phyloP scores from a whole-genome alignment of 495 filamentous ascomycete species.

The Penicillium longicatenatum region DNA sequence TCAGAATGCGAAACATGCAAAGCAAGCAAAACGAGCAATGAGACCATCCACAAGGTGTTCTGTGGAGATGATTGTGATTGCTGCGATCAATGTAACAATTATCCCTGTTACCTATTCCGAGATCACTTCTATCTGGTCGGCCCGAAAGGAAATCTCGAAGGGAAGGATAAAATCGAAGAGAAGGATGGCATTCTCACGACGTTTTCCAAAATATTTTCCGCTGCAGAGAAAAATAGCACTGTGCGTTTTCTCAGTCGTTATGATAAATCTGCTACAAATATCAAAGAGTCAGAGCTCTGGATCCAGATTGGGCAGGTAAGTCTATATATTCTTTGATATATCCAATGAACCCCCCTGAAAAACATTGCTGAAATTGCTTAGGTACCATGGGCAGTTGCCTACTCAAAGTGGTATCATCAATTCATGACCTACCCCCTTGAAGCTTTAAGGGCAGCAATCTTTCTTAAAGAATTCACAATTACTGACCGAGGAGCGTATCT shows the following conservation, averaged over 20 bases:
- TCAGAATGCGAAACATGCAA: too few species aligned
- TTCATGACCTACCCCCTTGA: slow-evolving; percentile 46
- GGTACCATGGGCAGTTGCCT: slow-evolving; percentile 39
- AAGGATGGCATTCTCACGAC: slow-evolving; percentile 26
- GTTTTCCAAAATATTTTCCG: slow-evolving; percentile 32
- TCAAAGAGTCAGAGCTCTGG: slow-evolving; percentile 50
- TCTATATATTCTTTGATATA: too few species aligned
- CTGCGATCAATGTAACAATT: too few species aligned
- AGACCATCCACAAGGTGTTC: too few species aligned
- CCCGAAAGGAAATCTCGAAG: slow-evolving; percentile 35
- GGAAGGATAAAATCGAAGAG: slow-evolving; percentile 8
- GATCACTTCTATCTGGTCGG: slow-evolving; percentile 45
- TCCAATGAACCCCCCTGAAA: too few species aligned
- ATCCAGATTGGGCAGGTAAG: slow-evolving; percentile 42
- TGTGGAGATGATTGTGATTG: too few species aligned
- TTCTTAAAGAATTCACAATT: slow-evolving; percentile 43
- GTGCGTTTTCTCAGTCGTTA: slow-evolving; percentile 42
- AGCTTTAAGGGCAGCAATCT: slow-evolving; percentile 37
- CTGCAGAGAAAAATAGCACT: slow-evolving; percentile 23
- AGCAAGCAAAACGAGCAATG: too few species aligned
- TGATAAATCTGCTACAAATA: slow-evolving; percentile 51
- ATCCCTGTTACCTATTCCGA: slow-evolving; percentile 36
- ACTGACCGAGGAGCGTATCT: slow-evolving; percentile 44
- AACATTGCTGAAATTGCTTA: too few species aligned
- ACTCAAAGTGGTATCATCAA: slow-evolving; percentile 50